Percentiles rank a stretch among this genome's conserved stretches.
phyloP scores from a whole-genome alignment of 192 early-diverging fungal species.

The Rhizophagus prolifer region DNA sequence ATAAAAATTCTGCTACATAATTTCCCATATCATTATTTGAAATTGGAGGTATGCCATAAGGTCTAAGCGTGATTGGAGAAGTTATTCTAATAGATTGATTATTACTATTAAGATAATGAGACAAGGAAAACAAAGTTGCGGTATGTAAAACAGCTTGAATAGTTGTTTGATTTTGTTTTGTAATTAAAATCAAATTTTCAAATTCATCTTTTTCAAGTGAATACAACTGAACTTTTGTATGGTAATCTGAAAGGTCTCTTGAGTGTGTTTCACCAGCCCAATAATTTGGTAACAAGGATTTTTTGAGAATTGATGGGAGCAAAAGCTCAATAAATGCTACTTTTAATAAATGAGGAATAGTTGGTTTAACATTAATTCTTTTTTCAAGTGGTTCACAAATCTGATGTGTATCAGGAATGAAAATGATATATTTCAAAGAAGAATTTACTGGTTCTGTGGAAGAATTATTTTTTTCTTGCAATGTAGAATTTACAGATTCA shows the following conservation, averaged over 20 bases:
- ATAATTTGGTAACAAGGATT: not conserved
- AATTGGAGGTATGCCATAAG: not conserved
- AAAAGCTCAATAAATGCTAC: slow-evolving; percentile 4
- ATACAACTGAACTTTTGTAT: not conserved
- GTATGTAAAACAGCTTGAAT: slow-evolving; percentile 11
- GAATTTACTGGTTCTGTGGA: too few relatives aligned
- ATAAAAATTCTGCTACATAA: not conserved
- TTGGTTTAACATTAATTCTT: not conserved
- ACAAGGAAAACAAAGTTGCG: not conserved
- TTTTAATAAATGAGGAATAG: not conserved
- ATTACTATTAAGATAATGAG: not conserved
- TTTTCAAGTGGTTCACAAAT: not conserved
- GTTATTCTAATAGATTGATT: not conserved
- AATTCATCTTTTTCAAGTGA: not conserved
- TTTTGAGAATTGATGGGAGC: not conserved
- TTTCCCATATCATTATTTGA: not conserved
- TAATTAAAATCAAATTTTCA: not conserved
- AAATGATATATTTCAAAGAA: not conserved
- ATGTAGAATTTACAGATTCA: not conserved
- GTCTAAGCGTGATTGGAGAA: not conserved
- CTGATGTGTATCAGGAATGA: not conserved
- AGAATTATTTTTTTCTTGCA: too few relatives aligned
- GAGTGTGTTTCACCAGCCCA: not conserved
- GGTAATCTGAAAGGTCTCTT: not conserved
- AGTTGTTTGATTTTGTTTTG: not conserved